These are phyloP conservation scores for Blastobotrys petasosporus DNA, from an alignment of 1,139 yeast genomes.

Conservation along the genomic window DNA sequence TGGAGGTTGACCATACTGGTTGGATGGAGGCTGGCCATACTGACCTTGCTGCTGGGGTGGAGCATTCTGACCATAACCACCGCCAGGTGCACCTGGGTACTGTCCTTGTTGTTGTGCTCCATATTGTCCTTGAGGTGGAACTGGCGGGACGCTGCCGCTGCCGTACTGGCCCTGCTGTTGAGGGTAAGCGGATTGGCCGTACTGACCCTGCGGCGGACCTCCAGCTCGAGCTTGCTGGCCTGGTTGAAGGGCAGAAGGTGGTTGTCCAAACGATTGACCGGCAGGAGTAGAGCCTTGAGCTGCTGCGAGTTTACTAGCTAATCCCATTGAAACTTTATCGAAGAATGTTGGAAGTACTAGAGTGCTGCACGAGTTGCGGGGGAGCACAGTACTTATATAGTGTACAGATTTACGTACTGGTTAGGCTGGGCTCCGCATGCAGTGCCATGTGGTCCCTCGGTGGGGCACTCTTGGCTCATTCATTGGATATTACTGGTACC, in stretches of 20 bases:
- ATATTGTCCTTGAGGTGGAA: conserved; percentile 2
- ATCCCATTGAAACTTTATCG: conserved; percentile 22
- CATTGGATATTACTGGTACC: too few species aligned
- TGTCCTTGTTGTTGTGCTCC: conserved; percentile 15
- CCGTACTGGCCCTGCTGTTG: not conserved
- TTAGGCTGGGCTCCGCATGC: too few species aligned
- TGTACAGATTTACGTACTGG: too few species aligned
- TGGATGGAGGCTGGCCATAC: conserved; percentile 14
- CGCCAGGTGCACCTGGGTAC: conserved; percentile 11
- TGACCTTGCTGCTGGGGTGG: conserved; percentile 6
- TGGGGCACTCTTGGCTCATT: too few species aligned
- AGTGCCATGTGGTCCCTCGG: too few species aligned
- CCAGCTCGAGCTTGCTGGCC: conserved; percentile 4
- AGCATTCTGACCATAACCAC: conserved; percentile 1
- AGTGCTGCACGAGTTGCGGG: too few species aligned
- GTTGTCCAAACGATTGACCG: too few species aligned
- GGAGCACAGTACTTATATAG: too few species aligned
- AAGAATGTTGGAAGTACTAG: not conserved
- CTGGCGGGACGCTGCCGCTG: not conserved
- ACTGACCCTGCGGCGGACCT: too few species aligned
- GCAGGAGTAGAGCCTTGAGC: conserved; percentile 16
- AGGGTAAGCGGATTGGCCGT: not conserved
- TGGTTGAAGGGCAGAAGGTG: conserved; percentile 1
- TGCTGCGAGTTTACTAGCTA: conserved; percentile 28
- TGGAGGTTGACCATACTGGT: conserved; percentile 14